Conservation (phyloP, 2,329 filamentous ascomycete genomes). For the Blastomyces percursus region DNA sequence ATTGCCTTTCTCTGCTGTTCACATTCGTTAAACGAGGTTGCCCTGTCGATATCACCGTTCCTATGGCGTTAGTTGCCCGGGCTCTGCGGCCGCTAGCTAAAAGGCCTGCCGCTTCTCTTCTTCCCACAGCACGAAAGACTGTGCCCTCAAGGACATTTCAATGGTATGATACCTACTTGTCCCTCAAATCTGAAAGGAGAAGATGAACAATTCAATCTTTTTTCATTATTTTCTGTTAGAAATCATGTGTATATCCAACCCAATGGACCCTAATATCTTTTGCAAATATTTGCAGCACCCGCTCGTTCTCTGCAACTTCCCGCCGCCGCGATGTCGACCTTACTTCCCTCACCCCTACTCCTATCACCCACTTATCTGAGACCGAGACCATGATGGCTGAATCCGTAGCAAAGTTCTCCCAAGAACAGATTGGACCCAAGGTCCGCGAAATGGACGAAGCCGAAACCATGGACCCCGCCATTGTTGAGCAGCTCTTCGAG, state of each 20-base stretch:
- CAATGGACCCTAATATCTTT: neutral
- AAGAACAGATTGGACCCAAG: conserved; percentile 77
- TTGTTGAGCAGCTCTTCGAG: conserved; percentile 92
- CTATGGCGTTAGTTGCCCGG: conserved; percentile 41
- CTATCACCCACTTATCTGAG: conserved; percentile 87
- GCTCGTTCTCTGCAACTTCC: conserved; percentile 51
- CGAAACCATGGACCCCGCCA: conserved; percentile 76
- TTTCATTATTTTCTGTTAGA: neutral
- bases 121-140: conserved; percentile 30
- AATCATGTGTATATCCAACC: neutral
- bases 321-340: conserved; percentile 51
- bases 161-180: conserved; percentile 25
- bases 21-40: neutral
- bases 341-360: conserved; percentile 71
- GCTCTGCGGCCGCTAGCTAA: conserved; percentile 37
- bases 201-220: neutral
- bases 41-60: conserved; percentile 10
- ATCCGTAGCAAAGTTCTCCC: conserved; percentile 79
- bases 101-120: conserved; percentile 26
- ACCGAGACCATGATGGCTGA: conserved; percentile 83
- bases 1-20: neutral
- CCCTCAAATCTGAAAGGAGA: neutral
- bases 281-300: conserved; percentile 26
- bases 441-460: conserved; percentile 96
- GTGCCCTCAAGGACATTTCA: conserved; percentile 30